Evolutionary conservation across 2,329 filamentous ascomycete species (phyloP), one percentile per base, ranked within the genome.

Genomic region (Aspergillus sp.): DNA sequence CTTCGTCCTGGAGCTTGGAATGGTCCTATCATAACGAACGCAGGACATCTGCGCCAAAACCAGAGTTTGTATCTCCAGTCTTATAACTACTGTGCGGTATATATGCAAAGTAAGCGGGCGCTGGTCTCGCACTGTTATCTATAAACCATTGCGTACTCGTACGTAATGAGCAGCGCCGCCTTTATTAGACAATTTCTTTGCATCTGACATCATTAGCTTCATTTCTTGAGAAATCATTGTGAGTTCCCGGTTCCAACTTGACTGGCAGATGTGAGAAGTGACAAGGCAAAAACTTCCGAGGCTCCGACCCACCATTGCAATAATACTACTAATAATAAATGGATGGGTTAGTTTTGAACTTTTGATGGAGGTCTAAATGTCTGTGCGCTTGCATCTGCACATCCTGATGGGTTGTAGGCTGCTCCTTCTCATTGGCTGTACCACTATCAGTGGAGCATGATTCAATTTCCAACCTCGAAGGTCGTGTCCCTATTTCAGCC

Each of bases 341-440:
- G 3, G 27, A 11, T 31, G 27, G 8, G 27, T 31, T 9, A 31
- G 27, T 9, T 31, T 31, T 31, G 27, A 31, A 12, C 27, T 31
- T 31, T 11, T 31, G 27, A 31, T 31, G 27, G 27, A 31, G 11
- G 27, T 31, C 9, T 53, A 17, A 21, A 15, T 37, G 52, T 55
- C 52, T 31, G 52, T 55, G 52, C 52, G 41, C 52, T 15, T 49
- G 44, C 52, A 49, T 55, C 44, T 55, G 52, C 45, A 49, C 21
- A 48, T 48, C 52, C 19, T 15, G 52, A 43, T n/a, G 44, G 52
- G 52, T 48, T 44, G 43, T 19, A 43, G 44, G 35, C 12, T 55
- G 15, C 12, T 21, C 15, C 9, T 31, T 41, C 14, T 55, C 33
- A 55, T 55, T 55, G 44, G 52, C 27, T 21, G n/a, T 23, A 47